These are phyloP conservation scores for Jasminum sambac DNA, from an alignment of 257 asterid genomes.

Conservation along the genomic window DNA sequence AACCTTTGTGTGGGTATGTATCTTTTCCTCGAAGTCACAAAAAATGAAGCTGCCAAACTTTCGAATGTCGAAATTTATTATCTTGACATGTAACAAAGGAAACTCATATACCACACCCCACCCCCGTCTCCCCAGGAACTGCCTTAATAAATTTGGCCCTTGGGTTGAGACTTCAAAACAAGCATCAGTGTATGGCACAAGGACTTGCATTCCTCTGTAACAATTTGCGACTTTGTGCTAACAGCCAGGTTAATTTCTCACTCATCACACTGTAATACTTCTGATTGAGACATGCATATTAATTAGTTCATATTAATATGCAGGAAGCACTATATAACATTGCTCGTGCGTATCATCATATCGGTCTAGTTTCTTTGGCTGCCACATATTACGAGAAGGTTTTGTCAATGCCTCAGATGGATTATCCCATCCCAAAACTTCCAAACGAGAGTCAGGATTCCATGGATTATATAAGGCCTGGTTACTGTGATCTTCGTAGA, in stretches of 20 bases:
- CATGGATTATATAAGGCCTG: slow-evolving; percentile 32
- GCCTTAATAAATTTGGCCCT: slow-evolving; percentile 79
- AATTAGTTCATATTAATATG: slow-evolving; percentile 9
- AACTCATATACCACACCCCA: background rate
- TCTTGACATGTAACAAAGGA: slow-evolving; percentile 4
- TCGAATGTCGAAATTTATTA: background rate
- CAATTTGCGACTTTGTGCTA: slow-evolving; percentile 48
- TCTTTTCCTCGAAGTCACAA: slow-evolving; percentile 11
- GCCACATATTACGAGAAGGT: slow-evolving; percentile 66
- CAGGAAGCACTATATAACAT: slow-evolving; percentile 76
- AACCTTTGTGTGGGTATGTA: slow-evolving; percentile 73
- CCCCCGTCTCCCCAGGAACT: slow-evolving; percentile 55
- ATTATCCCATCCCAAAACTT: slow-evolving; percentile 61
- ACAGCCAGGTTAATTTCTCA: slow-evolving; percentile 53
- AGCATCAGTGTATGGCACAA: slow-evolving; percentile 75
- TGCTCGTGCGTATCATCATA: slow-evolving; percentile 82
- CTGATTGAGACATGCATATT: background rate
- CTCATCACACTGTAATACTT: background rate
- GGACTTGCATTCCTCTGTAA: slow-evolving; percentile 77
- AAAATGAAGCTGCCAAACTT: background rate
- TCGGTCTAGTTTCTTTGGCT: slow-evolving; percentile 71
- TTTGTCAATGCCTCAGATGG: slow-evolving; percentile 47
- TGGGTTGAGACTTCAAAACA: slow-evolving; percentile 74
- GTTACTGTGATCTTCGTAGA: slow-evolving; percentile 73
- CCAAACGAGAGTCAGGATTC: slow-evolving; percentile 54